Evolutionary conservation across 306 rosid genomes (phyloP).

Genomic region (Albizia julibrissin): DNA sequence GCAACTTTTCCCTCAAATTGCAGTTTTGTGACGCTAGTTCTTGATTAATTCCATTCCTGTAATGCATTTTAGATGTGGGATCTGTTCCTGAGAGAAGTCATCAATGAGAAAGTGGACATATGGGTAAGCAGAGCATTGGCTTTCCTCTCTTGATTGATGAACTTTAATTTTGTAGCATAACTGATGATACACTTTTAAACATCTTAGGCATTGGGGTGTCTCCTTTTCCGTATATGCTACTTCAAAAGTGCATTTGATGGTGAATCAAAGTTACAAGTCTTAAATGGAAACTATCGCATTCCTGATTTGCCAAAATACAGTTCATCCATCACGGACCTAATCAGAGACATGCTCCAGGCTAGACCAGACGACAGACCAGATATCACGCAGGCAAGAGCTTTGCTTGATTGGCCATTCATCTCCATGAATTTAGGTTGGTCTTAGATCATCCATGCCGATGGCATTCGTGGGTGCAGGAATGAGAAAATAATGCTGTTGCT

Average conservation of each 20-base stretch:
- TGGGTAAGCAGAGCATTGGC: slow-evolving; percentile 72
- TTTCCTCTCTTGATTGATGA: slow-evolving; percentile 21
- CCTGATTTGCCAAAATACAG: slow-evolving; percentile 83
- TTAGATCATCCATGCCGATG: slow-evolving; percentile 71
- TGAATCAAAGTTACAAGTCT: slow-evolving; percentile 95
- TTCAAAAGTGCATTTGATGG: slow-evolving; percentile 98
- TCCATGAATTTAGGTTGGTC: slow-evolving; percentile 99
- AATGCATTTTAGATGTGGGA: slow-evolving; percentile 88
- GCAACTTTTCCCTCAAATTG: slow-evolving; percentile 1
- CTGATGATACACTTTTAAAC: slow-evolving; percentile 30
- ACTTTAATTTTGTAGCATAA: slow-evolving; percentile 16
- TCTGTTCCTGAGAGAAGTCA: slow-evolving; percentile 81
- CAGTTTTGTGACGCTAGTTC: slow-evolving; percentile 10
- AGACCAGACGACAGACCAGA: slow-evolving; percentile 98
- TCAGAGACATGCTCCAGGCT: slow-evolving; percentile 93
- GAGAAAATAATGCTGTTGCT: slow-evolving; percentile 46
- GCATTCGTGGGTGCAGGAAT: slow-evolving; percentile 57
- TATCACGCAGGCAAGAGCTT: slow-evolving; percentile 99
- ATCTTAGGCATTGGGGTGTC: slow-evolving; percentile 97
- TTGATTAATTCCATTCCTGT: slow-evolving; percentile 25
- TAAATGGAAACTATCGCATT: slow-evolving; percentile 97
- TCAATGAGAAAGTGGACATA: slow-evolving; percentile 93
- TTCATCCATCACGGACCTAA: slow-evolving; percentile 66
- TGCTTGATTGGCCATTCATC: slow-evolving; percentile 99
- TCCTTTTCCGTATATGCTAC: slow-evolving; percentile 93